A percentile compares a stretch with the other conserved stretches of the same genome.
Evolutionary conservation across 2,329 filamentous ascomycete species (phyloP).

Genomic region (Westerdykella sp.): DNA sequence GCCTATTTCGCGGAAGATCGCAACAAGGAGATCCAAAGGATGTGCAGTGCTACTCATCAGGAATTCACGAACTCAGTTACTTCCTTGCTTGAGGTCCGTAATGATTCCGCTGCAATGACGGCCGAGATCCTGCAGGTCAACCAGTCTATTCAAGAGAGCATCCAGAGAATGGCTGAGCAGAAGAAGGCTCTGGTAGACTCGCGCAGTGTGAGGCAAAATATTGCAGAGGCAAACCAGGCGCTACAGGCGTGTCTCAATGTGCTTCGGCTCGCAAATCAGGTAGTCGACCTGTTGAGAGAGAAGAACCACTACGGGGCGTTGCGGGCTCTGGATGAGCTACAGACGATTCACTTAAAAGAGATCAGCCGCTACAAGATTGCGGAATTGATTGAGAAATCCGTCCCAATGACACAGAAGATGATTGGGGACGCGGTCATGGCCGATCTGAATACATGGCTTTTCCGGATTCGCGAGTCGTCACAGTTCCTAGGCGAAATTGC

Average conservation of each 20-base stretch:
- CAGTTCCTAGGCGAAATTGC: slow-evolving; percentile 94
- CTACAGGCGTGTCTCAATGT: slow-evolving; percentile 89
- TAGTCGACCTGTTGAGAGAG: slow-evolving; percentile 82
- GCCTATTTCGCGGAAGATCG: slow-evolving; percentile 77
- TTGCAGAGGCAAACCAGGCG: slow-evolving; percentile 84
- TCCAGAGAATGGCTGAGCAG: slow-evolving; percentile 87
- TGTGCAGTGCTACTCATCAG: slow-evolving; percentile 93
- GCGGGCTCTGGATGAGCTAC: slow-evolving; percentile 87
- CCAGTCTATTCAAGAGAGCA: slow-evolving; percentile 90
- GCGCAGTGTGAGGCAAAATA: slow-evolving; percentile 85
- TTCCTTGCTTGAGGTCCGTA: slow-evolving; percentile 83
- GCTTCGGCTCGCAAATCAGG: slow-evolving; percentile 83
- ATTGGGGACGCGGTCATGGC: slow-evolving; percentile 97
- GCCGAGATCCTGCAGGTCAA: slow-evolving; percentile 88
- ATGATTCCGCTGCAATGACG: slow-evolving; percentile 82
- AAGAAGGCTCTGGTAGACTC: slow-evolving; percentile 94
- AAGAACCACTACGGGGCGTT: slow-evolving; percentile 95
- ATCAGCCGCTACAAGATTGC: slow-evolving; percentile 93
- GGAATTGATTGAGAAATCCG: slow-evolving; percentile 91
- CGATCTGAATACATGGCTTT: slow-evolving; percentile 95
- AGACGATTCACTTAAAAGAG: slow-evolving; percentile 92
- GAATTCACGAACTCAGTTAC: slow-evolving; percentile 93
- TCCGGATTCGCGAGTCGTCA: slow-evolving; percentile 87
- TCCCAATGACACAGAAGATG: slow-evolving; percentile 82
- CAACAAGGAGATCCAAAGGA: slow-evolving; percentile 85